Conservation (phyloP, 768 basidiomycete genomes). For the Auriscalpium vulgare region DNA sequence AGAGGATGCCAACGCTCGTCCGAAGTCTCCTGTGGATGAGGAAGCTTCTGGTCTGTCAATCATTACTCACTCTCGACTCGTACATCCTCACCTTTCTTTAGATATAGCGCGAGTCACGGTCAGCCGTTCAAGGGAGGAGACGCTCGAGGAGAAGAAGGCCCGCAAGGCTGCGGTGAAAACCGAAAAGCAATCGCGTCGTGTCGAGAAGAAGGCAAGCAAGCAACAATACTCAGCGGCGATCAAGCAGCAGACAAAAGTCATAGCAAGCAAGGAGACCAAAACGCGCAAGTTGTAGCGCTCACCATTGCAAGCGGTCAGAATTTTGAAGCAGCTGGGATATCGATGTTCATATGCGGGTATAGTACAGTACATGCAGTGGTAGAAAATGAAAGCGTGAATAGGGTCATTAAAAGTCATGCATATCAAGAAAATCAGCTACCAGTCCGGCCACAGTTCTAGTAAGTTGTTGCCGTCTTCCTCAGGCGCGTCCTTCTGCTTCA, state of each 20-base stretch:
- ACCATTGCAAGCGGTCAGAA: background rate
- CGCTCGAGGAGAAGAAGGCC: slow-evolving; percentile 62
- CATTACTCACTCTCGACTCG: background rate
- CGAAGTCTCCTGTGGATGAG: too few relatives aligned
- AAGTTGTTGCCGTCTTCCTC: slow-evolving; percentile 56
- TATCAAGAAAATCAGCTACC: slow-evolving; percentile 15
- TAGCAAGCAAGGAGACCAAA: slow-evolving; percentile 35
- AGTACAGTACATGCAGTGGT: slow-evolving; percentile 1
- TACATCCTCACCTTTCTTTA: slow-evolving; percentile 14
- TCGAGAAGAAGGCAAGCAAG: slow-evolving; percentile 59
- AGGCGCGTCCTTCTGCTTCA: slow-evolving; percentile 74
- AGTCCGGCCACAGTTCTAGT: slow-evolving; percentile 33
- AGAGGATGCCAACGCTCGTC: slow-evolving; percentile 14
- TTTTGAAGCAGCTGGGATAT: slow-evolving; percentile 2
- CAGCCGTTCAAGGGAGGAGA: slow-evolving; percentile 67
- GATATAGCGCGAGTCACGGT: slow-evolving; percentile 42
- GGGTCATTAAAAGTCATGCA: background rate
- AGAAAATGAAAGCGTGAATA: background rate
- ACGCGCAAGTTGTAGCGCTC: slow-evolving; percentile 21
- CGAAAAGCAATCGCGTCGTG: slow-evolving; percentile 54
- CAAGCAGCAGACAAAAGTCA: slow-evolving; percentile 45
- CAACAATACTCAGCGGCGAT: slow-evolving; percentile 58
- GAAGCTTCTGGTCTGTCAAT: too few relatives aligned
- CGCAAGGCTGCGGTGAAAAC: slow-evolving; percentile 65
- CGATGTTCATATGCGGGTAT: slow-evolving; percentile 7